Conservation (phyloP, 2,329 filamentous ascomycete genomes). For the Cladosporium sp. region DNA sequence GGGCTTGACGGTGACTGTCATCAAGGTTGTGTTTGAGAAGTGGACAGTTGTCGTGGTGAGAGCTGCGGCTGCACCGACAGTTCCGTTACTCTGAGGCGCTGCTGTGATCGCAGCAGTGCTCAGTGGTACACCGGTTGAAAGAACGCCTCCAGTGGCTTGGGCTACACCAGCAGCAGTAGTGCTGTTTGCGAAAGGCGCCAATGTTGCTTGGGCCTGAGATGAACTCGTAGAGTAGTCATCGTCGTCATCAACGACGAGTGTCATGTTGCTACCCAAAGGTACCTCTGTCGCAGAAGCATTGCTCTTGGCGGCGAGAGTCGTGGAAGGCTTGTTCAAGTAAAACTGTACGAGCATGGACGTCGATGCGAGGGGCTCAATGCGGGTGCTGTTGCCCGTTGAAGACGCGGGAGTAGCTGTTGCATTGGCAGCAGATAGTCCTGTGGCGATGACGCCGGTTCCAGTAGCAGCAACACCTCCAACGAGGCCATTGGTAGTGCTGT, state of each 20-base stretch:
- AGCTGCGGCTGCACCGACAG: background rate
- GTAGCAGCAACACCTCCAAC: constrained; percentile 15
- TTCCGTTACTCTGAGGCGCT: background rate
- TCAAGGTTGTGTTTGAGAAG: constrained; percentile 6
- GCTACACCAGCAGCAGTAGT: constrained; percentile 10
- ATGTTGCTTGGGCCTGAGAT: background rate
- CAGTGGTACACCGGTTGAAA: background rate
- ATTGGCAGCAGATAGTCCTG: constrained; percentile 8
- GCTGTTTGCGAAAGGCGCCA: background rate
- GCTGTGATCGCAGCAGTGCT: background rate
- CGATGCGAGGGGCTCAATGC: constrained; percentile 37
- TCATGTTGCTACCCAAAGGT: constrained; percentile 16
- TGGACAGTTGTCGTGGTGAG: background rate
- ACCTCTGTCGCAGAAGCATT: constrained; percentile 8
- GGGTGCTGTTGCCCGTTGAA: constrained; percentile 90
- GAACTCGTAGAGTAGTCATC: background rate
- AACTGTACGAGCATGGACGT: constrained; percentile 13
- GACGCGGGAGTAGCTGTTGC: constrained; percentile 80
- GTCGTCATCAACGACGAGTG: constrained; percentile 1
- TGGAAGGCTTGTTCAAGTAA: background rate
- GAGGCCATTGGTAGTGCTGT: constrained; percentile 3
- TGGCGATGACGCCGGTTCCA: constrained; percentile 3
- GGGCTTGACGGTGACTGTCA: background rate
- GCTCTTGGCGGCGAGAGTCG: too few species aligned
- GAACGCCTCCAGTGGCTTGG: background rate